Evolutionary conservation across 192 early-diverging fungal species (phyloP).

Genomic region (Chytriomyces sp.): DNA sequence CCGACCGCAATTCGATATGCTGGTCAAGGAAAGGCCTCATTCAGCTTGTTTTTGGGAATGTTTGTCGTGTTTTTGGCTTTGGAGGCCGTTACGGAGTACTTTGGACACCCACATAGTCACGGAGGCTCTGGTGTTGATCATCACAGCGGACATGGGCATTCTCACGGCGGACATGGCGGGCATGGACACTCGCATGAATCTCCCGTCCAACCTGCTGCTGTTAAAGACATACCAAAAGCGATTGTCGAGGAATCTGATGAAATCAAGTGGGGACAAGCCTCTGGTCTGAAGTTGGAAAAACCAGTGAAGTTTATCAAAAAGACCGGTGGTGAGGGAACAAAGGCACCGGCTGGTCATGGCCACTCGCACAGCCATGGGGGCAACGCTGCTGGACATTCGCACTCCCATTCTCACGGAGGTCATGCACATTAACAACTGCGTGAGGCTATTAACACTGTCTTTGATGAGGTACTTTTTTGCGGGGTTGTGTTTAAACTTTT

Average conservation of each 20-base stretch:
- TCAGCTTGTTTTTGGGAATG: conserved; percentile 55
- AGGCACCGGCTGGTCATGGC: not conserved
- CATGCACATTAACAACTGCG: not conserved
- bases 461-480: too few species aligned
- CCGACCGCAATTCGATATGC: conserved; percentile 56
- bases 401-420: conserved; percentile 18
- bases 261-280: not conserved
- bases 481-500: too few species aligned
- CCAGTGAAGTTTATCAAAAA: conserved; percentile 26
- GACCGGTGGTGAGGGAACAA: not conserved
- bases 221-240: not conserved
- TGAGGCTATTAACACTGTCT: too few species aligned
- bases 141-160: not conserved
- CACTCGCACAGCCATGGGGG: conserved; percentile 4
- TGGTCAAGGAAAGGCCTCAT: conserved; percentile 46
- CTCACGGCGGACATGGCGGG: not conserved
- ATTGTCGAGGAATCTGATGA: not conserved
- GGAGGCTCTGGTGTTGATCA: conserved; percentile 7
- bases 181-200: conserved; percentile 8
- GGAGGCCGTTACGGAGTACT: conserved; percentile 49
- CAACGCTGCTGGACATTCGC: conserved; percentile 3
- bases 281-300: conserved; percentile 22
- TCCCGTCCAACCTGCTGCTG: not conserved
- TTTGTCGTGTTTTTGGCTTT: conserved; percentile 52
- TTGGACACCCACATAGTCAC: conserved; percentile 43